Percentiles rank a stretch among this genome's conserved stretches.
These are phyloP conservation scores for Lizonia empirigonia DNA, from an alignment of 2,329 filamentous ascomycete species.

Conservation along the genomic window DNA sequence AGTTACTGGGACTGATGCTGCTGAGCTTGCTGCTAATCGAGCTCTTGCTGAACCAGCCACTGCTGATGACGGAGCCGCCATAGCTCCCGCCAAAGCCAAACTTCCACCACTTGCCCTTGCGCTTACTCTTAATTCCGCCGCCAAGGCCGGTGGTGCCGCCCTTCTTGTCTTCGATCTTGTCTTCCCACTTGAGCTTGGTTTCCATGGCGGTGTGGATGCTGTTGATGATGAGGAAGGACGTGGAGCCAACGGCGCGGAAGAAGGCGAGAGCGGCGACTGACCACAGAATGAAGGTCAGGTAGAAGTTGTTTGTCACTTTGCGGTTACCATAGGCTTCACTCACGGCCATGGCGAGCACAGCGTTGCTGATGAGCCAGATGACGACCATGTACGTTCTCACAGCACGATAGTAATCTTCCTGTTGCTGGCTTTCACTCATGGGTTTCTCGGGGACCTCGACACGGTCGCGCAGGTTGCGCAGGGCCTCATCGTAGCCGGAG, in stretches of 20 bases:
- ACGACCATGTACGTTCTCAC: constrained; percentile 98
- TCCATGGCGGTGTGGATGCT: constrained; percentile 84
- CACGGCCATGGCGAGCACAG: constrained; percentile 89
- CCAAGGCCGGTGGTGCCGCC: constrained; percentile 32
- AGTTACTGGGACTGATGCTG: constrained; percentile 40
- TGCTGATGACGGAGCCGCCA: constrained; percentile 38
- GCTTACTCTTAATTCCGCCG: constrained; percentile 32
- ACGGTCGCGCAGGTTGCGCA: constrained; percentile 92
- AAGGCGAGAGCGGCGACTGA: constrained; percentile 82
- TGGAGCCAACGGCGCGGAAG: constrained; percentile 83
- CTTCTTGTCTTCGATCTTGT: constrained; percentile 42
- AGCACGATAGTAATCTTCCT: constrained; percentile 98
- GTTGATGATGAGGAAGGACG: constrained; percentile 83
- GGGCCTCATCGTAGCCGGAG: constrained; percentile 93
- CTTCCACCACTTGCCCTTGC: constrained; percentile 29
- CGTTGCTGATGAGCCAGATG: constrained; percentile 91
- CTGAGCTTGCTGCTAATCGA: constrained; percentile 47
- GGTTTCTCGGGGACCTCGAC: constrained; percentile 74
- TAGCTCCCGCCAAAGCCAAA: constrained; percentile 21
- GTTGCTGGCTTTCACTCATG: constrained; percentile 77
- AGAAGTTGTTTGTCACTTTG: constrained; percentile 80
- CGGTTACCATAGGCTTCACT: constrained; percentile 79
- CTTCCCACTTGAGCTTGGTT: constrained; percentile 70
- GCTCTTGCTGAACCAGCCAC: constrained; percentile 46
- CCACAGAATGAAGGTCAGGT: constrained; percentile 94